phyloP scores from a whole-genome alignment of 192 early-diverging fungal genomes.

The Linnemannia hyalina region DNA sequence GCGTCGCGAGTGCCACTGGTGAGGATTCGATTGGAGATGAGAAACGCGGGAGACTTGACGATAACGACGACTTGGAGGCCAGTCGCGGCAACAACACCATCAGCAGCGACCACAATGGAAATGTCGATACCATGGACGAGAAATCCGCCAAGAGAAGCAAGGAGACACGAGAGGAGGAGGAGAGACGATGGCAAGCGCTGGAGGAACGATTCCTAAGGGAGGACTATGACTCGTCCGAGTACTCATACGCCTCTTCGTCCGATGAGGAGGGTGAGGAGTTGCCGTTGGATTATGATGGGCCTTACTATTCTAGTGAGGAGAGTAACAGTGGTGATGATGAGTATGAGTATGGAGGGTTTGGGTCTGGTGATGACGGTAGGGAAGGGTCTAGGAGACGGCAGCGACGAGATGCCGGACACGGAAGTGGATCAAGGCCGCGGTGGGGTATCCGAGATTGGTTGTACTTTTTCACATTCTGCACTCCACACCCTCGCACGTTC shows the following conservation, averaged over 20 bases:
- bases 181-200: slow-evolving; percentile 1
- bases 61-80: too few species aligned
- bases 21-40: background rate
- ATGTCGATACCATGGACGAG: background rate
- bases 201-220: slow-evolving; percentile 25
- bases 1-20: background rate
- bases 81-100: too few species aligned
- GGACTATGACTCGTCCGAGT: slow-evolving; percentile 47
- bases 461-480: background rate
- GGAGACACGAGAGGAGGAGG: background rate
- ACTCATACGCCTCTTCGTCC: slow-evolving; percentile 24
- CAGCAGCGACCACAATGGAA: background rate
- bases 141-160: background rate
- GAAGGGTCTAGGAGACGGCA: background rate
- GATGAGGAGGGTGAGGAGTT: slow-evolving; percentile 15
- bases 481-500: background rate
- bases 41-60: background rate
- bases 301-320: background rate
- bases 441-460: slow-evolving; percentile 7
- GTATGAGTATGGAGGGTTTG: background rate
- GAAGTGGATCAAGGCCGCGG: background rate
- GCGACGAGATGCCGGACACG: background rate
- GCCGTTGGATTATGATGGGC: background rate
- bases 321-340: background rate
- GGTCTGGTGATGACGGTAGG: background rate